Percentiles rank a stretch among this genome's conserved stretches.
Evolutionary conservation across 768 basidiomycete species (phyloP).

Genomic region (Lactarius indigo): DNA sequence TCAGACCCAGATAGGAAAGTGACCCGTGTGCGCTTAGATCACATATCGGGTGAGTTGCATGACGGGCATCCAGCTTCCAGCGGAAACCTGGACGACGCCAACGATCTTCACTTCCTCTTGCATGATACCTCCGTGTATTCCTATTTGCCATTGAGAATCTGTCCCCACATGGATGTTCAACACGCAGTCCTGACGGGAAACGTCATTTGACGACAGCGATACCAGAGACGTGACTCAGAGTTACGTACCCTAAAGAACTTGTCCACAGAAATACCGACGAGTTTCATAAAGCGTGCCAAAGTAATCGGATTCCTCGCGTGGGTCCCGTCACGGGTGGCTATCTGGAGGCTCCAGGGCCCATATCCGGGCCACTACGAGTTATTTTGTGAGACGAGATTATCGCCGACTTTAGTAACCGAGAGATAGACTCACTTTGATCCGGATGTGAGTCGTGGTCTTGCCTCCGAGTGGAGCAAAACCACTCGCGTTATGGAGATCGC

Average conservation of each 20-base stretch:
- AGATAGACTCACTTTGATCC: conserved; percentile 1
- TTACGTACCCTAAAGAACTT: conserved; percentile 7
- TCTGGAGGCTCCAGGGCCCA: neutral
- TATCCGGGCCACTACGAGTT: conserved; percentile 14
- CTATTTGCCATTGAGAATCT: conserved; percentile 1
- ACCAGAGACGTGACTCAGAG: neutral
- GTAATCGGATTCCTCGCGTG: neutral
- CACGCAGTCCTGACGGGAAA: neutral
- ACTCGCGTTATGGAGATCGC: neutral
- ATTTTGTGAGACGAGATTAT: no score
- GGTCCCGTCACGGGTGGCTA: conserved; percentile 6
- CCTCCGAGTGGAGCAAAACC: neutral
- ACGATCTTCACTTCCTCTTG: conserved; percentile 6
- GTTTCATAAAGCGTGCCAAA: conserved; percentile 9
- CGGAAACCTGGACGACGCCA: conserved; percentile 12
- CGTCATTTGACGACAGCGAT: neutral
- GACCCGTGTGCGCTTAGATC: no score
- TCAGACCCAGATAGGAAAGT: no score
- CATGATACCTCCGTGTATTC: neutral
- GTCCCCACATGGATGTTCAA: neutral
- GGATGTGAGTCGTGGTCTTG: neutral
- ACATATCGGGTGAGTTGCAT: conserved; percentile 5
- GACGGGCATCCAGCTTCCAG: conserved; percentile 17
- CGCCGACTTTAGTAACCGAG: neutral
- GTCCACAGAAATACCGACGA: conserved; percentile 1